Base-by-base conservation (phyloP, 2,329 filamentous ascomycete species). In the Metarhizium brunneum region DNA sequence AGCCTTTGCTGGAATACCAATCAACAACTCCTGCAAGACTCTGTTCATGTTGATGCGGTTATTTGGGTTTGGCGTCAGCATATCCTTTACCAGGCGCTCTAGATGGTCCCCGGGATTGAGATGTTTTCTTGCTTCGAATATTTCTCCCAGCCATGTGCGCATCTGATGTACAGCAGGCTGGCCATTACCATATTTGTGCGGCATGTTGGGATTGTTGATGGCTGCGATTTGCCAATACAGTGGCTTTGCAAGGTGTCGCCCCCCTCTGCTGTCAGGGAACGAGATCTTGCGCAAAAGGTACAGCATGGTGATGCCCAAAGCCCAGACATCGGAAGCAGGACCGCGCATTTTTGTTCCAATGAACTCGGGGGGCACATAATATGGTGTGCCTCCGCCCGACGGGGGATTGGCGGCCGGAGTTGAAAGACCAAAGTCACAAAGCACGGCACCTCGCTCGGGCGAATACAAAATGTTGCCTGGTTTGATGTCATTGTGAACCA, bases 401-500 rank as follows among this genome's bases (percentile, higher is more conserved):
- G 75, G 72, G 4, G 76, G 72, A 57, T 74, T 76, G 54, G 65
- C 68, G 20, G 72, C 72, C 35, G 68, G 68, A 2, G 79, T 81
- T 8, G 80, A 80, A 47, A 83, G 69, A 13, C 81, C 81, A 66
- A 83, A 81, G 65, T 84, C 81, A 65, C 81, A 84, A 35, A 84
- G 74, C 2, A 83, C 79, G 38, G 80, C 81, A 6, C 81, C 81
- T 11, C 80, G 74, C 43, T 82, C 78, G 32, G 73, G 73, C 14
- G 79, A 82, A 67, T 83, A 84, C 36, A 84, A 69, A 54, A 84
- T 83, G 58, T 84, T 84, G 60, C 76, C 78, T 1, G 81, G 81
- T 65, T 84, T 84, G 67, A 84, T 81, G 65, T 84, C 81, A 66
- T 84, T 84, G 67, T 84, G 81, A 13, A 82, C 77, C 25, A 79